phyloP scores from a whole-genome alignment of 495 filamentous ascomycete genomes.

The Opeltia flavorubescens region DNA sequence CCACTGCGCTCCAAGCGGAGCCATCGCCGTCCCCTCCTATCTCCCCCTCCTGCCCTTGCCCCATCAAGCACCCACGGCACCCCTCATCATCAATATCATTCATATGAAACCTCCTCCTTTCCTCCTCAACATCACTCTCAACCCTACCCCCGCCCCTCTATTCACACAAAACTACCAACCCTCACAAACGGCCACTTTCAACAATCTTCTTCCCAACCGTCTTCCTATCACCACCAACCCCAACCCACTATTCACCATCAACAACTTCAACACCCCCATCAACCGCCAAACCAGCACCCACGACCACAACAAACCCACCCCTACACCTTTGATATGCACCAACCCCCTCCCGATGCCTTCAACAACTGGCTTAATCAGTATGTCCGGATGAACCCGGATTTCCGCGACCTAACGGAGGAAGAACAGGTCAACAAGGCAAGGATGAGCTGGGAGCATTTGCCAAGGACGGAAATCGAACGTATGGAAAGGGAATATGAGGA shows the following conservation, averaged over 20 bases:
- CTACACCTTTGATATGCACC: slow-evolving; percentile 16
- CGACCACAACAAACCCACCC: slow-evolving; percentile 22
- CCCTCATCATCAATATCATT: slow-evolving; percentile 13
- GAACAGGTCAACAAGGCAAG: slow-evolving; percentile 6
- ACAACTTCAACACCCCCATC: slow-evolving; percentile 3
- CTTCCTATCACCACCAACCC: slow-evolving; percentile 3
- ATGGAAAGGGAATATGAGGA: slow-evolving; percentile 11
- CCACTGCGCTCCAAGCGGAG: slow-evolving; percentile 75
- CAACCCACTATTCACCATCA: slow-evolving; percentile 10
- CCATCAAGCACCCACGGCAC: slow-evolving; percentile 15
- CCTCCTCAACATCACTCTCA: not conserved
- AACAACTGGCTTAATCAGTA: slow-evolving; percentile 28
- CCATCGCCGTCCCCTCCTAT: slow-evolving; percentile 14
- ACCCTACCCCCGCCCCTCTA: not conserved
- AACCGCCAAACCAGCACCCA: slow-evolving; percentile 6
- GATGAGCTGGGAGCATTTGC: not conserved
- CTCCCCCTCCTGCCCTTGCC: slow-evolving; percentile 9
- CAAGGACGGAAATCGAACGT: slow-evolving; percentile 1
- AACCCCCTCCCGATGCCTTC: slow-evolving; percentile 31
- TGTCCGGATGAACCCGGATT: slow-evolving; percentile 12
- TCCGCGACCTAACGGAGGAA: slow-evolving; percentile 15
- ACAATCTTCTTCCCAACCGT: slow-evolving; percentile 5
- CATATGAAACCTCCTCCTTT: not conserved
- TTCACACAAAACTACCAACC: not conserved
- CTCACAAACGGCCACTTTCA: not conserved